A percentile compares a stretch with the other conserved stretches of the same genome.
Conservation (phyloP, 768 basidiomycete species). For the Pulveroboletus sp. region DNA sequence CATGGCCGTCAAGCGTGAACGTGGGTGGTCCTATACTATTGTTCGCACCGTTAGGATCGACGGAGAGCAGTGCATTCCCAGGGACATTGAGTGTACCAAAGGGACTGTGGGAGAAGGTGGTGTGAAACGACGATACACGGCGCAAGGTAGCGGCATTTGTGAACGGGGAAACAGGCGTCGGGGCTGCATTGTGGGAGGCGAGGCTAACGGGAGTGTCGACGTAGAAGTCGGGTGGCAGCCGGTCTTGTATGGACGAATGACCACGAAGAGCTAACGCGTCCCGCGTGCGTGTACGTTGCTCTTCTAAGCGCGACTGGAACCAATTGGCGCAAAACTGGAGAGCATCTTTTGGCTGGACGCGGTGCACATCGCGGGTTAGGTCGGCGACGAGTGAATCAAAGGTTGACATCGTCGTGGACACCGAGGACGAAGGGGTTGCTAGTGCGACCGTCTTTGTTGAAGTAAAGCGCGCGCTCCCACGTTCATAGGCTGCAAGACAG, state of each 20-base stretch:
- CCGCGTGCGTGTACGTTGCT: conserved; percentile 72
- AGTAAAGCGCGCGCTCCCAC: conserved; percentile 20
- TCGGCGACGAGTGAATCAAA: conserved; percentile 81
- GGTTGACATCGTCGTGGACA: conserved; percentile 46
- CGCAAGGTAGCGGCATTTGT: conserved; percentile 39
- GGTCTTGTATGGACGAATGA: conserved; percentile 44
- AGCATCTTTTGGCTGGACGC: conserved; percentile 84
- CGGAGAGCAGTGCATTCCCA: conserved; percentile 69
- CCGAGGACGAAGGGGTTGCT: neutral
- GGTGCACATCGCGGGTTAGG: conserved; percentile 78
- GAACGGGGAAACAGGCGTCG: conserved; percentile 52
- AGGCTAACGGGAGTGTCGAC: conserved; percentile 44
- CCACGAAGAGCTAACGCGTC: conserved; percentile 51
- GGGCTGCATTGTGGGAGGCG: conserved; percentile 28
- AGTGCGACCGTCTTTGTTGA: conserved; percentile 6
- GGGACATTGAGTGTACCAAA: conserved; percentile 79
- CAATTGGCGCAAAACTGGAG: conserved; percentile 93
- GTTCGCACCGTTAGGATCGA: conserved; percentile 33
- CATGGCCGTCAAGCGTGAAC: conserved; percentile 55
- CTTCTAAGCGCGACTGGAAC: conserved; percentile 86
- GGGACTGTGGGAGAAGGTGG: conserved; percentile 54
- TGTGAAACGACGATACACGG: conserved; percentile 51
- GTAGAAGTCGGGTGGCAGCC: conserved; percentile 56
- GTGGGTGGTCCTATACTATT: conserved; percentile 43
- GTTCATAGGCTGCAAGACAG: conserved; percentile 19